Evolutionary conservation across 495 filamentous ascomycete genomes (phyloP), one percentile per base, ranked within the genome.

Genomic region (Staphylotrichum longicolle): DNA sequence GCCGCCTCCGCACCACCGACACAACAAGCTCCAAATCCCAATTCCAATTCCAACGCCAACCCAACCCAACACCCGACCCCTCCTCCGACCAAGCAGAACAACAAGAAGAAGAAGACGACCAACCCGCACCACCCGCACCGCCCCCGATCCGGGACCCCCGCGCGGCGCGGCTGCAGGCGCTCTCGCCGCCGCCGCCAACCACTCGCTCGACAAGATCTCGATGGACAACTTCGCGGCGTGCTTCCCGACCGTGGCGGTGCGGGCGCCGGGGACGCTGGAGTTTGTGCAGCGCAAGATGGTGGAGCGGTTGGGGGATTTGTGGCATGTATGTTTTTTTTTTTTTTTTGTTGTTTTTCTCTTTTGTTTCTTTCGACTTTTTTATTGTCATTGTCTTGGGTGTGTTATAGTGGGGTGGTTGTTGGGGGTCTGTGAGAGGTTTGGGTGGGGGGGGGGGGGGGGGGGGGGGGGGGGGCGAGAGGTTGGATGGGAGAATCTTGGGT

Each of bases 141-240:
- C 72, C 85, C 5, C 86, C 84, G n/a, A 72, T 82, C 3, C 82
- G 89, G 0, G 91, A 92, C 50, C 86, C 83, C 5, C 91, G 91
- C 75, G 92, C 91, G 15, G 73, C 81, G 14, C 83, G 85, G 42
- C 80, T 97, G 42, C 80, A 85, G 63, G 81, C 85, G 47, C 79
- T 94, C 50, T 93, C 74, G 77, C 79, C 45, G 78, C 85, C 42
- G 86, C 89, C 1, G 80, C 95, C 12, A 76, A 78, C 10, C 82
- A 87, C 61, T 90, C 91, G 2, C 80, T 95, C 5, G 82, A 81
- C 59, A 87, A 88, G 62, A 85, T 91, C 72, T 86, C 81, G 41
- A 90, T 88, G 71, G 78, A 80, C 50, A 92, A 91, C 69, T 96
- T 98, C 69, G 81, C 87, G 0, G 78, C 86, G 27, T 98, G 94